Conservation (phyloP, 768 basidiomycete genomes). For the Panellus pusillus region DNA sequence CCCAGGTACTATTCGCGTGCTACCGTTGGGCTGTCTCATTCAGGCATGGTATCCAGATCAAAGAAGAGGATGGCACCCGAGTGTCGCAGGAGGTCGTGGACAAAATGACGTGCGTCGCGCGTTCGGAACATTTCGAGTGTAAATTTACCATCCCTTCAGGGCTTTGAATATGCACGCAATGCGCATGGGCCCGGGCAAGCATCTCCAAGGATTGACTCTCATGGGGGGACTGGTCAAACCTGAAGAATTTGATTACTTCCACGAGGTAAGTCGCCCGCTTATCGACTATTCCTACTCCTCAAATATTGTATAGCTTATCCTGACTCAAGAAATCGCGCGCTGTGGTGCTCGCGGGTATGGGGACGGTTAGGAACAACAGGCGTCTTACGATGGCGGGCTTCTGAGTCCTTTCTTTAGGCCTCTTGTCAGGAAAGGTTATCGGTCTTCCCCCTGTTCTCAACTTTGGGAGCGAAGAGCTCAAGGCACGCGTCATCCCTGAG, state of each 20-base stretch:
- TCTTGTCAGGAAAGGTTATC: constrained; percentile 79
- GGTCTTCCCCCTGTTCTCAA: constrained; percentile 89
- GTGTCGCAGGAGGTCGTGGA: constrained; percentile 78
- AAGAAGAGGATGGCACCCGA: constrained; percentile 87
- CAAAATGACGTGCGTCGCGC: constrained; percentile 80
- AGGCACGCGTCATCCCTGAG: constrained; percentile 60
- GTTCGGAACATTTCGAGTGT: constrained; percentile 47
- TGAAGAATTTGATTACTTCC: constrained; percentile 91
- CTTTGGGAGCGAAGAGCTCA: constrained; percentile 70
- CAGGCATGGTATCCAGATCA: constrained; percentile 43
- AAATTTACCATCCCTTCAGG: constrained; percentile 34
- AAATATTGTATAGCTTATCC: constrained; percentile 54
- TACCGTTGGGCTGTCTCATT: constrained; percentile 24
- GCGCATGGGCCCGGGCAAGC: constrained; percentile 93
- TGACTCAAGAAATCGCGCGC: constrained; percentile 81
- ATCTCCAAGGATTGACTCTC: constrained; percentile 79
- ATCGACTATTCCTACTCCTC: neutral
- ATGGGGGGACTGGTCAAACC: constrained; percentile 82
- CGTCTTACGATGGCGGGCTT: neutral
- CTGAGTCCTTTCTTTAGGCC: constrained; percentile 38
- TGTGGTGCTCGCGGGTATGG: constrained; percentile 77
- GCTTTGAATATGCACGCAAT: constrained; percentile 80
- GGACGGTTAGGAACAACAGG: constrained; percentile 56
- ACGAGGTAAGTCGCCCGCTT: constrained; percentile 48
- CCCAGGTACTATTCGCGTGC: constrained; percentile 25